Percentiles rank a stretch among this genome's conserved stretches.
Evolutionary conservation across 352 stramenopile species (phyloP).

Genomic region (Globisporangium parvum): DNA sequence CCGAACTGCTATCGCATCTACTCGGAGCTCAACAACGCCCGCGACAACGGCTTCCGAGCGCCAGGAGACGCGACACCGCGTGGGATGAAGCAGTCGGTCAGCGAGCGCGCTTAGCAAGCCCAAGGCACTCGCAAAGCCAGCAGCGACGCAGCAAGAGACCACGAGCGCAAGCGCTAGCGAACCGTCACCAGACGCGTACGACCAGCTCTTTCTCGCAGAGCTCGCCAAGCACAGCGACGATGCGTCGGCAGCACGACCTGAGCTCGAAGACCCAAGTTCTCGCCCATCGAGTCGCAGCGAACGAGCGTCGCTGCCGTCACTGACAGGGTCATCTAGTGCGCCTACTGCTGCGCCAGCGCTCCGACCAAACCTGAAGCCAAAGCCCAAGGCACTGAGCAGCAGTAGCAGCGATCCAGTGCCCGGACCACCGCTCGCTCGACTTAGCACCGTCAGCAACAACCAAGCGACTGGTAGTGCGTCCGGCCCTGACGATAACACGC

Average conservation of each 20-base stretch:
- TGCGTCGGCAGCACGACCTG: conserved; percentile 2
- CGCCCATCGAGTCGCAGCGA: conserved; percentile 2
- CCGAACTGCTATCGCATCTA: conserved; percentile 73
- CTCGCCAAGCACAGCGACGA: conserved; percentile 37
- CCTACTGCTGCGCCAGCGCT: background rate
- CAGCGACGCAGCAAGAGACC: background rate
- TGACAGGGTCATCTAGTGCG: background rate
- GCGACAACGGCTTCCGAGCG: conserved; percentile 42
- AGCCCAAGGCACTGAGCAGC: conserved; percentile 1
- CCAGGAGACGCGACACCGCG: background rate
- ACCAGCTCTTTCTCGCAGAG: conserved; percentile 62
- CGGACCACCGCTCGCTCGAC: too few species aligned
- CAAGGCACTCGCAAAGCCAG: background rate
- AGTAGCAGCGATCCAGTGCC: too few species aligned
- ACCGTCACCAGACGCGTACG: conserved; percentile 22
- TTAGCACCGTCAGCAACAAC: too few species aligned
- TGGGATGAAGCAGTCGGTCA: background rate
- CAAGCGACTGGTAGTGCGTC: background rate
- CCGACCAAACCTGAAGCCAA: conserved; percentile 5
- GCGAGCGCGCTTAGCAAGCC: background rate
- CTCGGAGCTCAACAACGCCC: conserved; percentile 39
- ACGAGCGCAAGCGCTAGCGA: background rate
- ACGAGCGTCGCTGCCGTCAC: conserved; percentile 3
- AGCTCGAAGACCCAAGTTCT: conserved; percentile 4
- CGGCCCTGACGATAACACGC: background rate